A percentile compares a stretch with the other conserved stretches of the same genome.
phyloP scores from a whole-genome alignment of 2,329 filamentous ascomycete genomes.

The Alternaria conjuncta region DNA sequence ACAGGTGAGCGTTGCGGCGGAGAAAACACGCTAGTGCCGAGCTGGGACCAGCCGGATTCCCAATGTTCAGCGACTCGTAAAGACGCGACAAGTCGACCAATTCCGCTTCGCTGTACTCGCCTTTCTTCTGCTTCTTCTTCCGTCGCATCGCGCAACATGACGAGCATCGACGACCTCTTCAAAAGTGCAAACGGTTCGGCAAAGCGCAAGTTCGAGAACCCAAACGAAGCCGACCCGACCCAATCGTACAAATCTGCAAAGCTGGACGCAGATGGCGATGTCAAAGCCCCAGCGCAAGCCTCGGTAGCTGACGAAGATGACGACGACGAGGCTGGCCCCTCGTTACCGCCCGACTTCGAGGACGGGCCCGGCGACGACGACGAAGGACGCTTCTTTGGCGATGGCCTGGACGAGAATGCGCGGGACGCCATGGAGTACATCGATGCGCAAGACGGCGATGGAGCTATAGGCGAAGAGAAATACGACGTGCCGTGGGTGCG shows the following conservation, averaged over 20 bases:
- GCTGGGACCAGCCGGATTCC: constrained; percentile 5
- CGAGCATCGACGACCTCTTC: constrained; percentile 68
- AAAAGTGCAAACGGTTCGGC: constrained; percentile 60
- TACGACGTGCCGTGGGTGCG: constrained; percentile 86
- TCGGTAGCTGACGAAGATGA: constrained; percentile 57
- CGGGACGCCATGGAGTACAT: constrained; percentile 87
- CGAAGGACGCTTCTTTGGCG: constrained; percentile 94
- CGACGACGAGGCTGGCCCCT: constrained; percentile 57
- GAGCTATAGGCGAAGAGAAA: constrained; percentile 68
- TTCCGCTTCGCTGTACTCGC: not conserved
- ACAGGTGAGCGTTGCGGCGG: not conserved
- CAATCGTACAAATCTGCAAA: constrained; percentile 68
- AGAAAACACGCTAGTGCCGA: constrained; percentile 6
- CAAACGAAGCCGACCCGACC: constrained; percentile 60
- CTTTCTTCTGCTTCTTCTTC: not conserved
- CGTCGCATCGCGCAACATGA: constrained; percentile 50
- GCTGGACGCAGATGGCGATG: constrained; percentile 57
- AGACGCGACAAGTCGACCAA: constrained; percentile 12
- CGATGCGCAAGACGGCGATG: constrained; percentile 68
- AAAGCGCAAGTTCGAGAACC: constrained; percentile 67
- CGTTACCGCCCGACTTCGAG: constrained; percentile 62
- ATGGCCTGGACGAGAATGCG: constrained; percentile 82
- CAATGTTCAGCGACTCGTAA: not conserved
- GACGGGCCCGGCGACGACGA: constrained; percentile 71
- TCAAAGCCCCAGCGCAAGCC: constrained; percentile 55